Conservation (phyloP, 2,329 filamentous ascomycete genomes). For the Gremmenia infestans region DNA sequence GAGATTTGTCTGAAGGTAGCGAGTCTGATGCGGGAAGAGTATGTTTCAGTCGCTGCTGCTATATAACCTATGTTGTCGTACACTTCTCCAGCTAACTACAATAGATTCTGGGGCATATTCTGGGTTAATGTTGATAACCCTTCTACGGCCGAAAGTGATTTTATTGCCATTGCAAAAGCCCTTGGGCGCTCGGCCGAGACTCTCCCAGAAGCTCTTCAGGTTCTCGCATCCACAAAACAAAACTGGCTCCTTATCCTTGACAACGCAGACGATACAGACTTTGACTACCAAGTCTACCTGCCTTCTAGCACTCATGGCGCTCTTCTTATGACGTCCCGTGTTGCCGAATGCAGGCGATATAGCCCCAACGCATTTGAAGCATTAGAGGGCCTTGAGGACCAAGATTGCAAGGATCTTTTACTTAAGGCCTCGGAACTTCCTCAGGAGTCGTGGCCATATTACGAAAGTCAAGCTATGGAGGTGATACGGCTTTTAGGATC, state of each 20-base stretch:
- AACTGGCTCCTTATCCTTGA: slow-evolving; percentile 38
- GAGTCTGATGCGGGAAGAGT: slow-evolving; percentile 19
- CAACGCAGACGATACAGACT: slow-evolving; percentile 36
- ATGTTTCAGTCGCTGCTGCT: background rate
- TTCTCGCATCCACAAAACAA: slow-evolving; percentile 19
- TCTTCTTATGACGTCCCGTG: slow-evolving; percentile 37
- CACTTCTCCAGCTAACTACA: slow-evolving; percentile 1
- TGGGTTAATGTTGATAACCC: slow-evolving; percentile 15
- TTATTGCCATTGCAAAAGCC: slow-evolving; percentile 13
- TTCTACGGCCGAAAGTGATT: slow-evolving; percentile 13
- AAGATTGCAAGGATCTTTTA: slow-evolving; percentile 27
- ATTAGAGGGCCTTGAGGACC: slow-evolving; percentile 23
- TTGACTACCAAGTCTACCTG: slow-evolving; percentile 32
- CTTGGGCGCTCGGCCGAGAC: slow-evolving; percentile 7
- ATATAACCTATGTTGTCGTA: background rate
- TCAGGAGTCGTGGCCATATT: background rate
- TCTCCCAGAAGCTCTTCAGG: slow-evolving; percentile 12
- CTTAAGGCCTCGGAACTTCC: slow-evolving; percentile 13
- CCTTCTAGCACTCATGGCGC: slow-evolving; percentile 31
- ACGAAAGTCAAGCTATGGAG: background rate
- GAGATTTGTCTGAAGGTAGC: slow-evolving; percentile 20
- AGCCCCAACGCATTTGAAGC: slow-evolving; percentile 27
- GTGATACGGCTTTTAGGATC: too few relatives aligned
- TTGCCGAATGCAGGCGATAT: slow-evolving; percentile 28
- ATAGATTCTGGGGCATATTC: slow-evolving; percentile 20